Evolutionary conservation across 306 rosid species (phyloP).

Genomic region (Pyrus communis): DNA sequence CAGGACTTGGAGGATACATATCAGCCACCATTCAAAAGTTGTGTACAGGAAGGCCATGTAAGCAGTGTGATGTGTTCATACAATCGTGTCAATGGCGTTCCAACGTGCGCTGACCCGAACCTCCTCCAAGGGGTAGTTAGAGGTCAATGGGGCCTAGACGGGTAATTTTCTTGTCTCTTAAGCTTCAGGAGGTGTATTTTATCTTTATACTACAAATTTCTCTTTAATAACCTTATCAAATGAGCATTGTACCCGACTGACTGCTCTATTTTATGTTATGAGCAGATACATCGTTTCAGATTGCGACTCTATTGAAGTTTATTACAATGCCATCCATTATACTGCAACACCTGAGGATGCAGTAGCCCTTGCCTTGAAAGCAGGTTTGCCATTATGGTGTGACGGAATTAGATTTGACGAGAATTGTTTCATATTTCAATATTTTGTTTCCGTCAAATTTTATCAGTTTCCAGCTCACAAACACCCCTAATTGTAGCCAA

Average conservation of each 20-base stretch:
- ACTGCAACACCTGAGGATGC: conserved; percentile 76
- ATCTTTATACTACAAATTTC: no score
- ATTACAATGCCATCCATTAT: conserved; percentile 40
- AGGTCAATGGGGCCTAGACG: conserved; percentile 74
- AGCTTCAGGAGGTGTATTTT: background rate
- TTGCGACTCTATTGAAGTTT: conserved; percentile 70
- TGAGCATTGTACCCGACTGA: background rate
- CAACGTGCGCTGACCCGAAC: conserved; percentile 79
- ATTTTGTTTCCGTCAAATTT: no score
- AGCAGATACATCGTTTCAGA: conserved; percentile 74
- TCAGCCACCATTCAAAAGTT: conserved; percentile 71
- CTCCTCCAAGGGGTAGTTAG: conserved; percentile 65
- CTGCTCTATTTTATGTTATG: background rate
- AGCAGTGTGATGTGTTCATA: conserved; percentile 92
- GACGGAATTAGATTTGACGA: no score
- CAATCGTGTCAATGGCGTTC: conserved; percentile 75
- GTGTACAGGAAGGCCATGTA: conserved; percentile 71
- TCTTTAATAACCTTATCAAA: background rate
- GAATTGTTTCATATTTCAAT: no score
- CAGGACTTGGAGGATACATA: conserved; percentile 80
- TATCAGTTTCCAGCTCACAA: no score
- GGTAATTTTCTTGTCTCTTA: conserved; percentile 22
- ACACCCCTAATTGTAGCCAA: background rate
- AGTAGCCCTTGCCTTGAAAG: conserved; percentile 73
- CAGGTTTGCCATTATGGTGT: conserved; percentile 28